These are phyloP conservation scores for Penicillium canescens DNA, from an alignment of 495 filamentous ascomycete genomes.

Conservation along the genomic window DNA sequence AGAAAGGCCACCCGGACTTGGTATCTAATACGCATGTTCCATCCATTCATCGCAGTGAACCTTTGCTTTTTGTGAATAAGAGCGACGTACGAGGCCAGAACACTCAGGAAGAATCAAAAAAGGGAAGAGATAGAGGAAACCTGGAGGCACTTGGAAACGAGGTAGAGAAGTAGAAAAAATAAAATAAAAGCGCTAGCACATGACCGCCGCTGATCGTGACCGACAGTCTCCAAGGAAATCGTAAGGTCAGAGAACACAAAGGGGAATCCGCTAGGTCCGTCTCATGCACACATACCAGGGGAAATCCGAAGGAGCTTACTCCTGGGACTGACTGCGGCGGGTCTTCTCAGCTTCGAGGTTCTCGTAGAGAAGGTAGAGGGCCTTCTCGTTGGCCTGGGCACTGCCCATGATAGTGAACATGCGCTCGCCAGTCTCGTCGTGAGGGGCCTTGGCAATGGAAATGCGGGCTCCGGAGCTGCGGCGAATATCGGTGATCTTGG, in stretches of 20 bases:
- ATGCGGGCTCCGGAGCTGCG: slow-evolving; percentile 95
- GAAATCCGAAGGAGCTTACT: slow-evolving; percentile 42
- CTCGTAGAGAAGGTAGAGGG: slow-evolving; percentile 94
- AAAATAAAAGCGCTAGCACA: slow-evolving; percentile 33
- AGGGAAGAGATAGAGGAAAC: slow-evolving; percentile 47
- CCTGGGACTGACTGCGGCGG: slow-evolving; percentile 84
- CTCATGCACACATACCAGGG: slow-evolving; percentile 18
- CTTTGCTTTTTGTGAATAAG: slow-evolving; percentile 43
- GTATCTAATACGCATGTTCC: slow-evolving; percentile 30
- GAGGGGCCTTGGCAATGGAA: slow-evolving; percentile 96
- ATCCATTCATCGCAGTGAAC: slow-evolving; percentile 28
- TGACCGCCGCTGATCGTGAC: slow-evolving; percentile 38
- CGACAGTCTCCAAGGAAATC: slow-evolving; percentile 37
- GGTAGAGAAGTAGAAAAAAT: slow-evolving; percentile 47
- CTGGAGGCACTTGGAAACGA: slow-evolving; percentile 29
- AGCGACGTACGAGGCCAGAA: slow-evolving; percentile 52
- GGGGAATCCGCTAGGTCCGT: slow-evolving; percentile 17
- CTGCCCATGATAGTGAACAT: slow-evolving; percentile 99
- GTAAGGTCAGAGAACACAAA: slow-evolving; percentile 33
- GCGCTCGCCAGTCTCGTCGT: slow-evolving; percentile 95
- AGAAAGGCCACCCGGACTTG: slow-evolving; percentile 19
- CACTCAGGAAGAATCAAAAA: slow-evolving; percentile 46
- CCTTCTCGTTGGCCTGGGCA: slow-evolving; percentile 86
- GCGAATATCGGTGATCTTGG: slow-evolving; percentile 97
- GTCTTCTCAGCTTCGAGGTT: slow-evolving; percentile 99